Percentiles rank a stretch among this genome's conserved stretches.
These are phyloP conservation scores for Fraxinus angustifolia DNA, from an alignment of 305 asterid species.

Conservation along the genomic window DNA sequence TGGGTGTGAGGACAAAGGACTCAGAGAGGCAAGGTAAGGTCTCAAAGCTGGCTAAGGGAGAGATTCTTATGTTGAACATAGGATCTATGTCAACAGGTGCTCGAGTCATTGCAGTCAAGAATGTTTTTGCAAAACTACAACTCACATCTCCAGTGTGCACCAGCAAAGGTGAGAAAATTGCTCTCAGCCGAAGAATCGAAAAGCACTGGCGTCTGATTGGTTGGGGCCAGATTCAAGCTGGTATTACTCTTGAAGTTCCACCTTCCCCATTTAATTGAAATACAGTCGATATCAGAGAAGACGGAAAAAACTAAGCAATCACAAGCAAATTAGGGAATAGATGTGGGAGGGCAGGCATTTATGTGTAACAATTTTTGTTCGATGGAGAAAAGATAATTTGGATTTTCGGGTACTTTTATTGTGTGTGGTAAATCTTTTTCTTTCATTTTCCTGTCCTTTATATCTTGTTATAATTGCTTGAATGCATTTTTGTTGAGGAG, in stretches of 20 bases:
- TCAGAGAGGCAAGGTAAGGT: conserved; percentile 85
- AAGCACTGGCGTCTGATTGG: conserved; percentile 98
- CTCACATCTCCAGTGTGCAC: conserved; percentile 96
- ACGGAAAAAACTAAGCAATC: conserved; percentile 14
- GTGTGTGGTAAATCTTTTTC: conserved; percentile 23
- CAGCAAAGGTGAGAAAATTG: conserved; percentile 85
- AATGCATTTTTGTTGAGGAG: conserved; percentile 23
- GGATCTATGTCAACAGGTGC: conserved; percentile 99
- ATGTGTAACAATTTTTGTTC: conserved; percentile 58
- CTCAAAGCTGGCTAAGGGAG: conserved; percentile 76
- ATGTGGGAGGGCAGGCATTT: conserved; percentile 53
- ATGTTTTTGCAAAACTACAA: conserved; percentile 84
- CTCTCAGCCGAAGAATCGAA: conserved; percentile 85
- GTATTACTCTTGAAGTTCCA: conserved; percentile 82
- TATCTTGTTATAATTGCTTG: conserved; percentile 23
- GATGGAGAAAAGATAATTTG: conserved; percentile 46
- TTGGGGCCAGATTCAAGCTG: conserved; percentile 96
- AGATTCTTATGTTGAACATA: conserved; percentile 91
- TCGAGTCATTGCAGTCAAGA: conserved; percentile 83
- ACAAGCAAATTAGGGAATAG: conserved; percentile 25
- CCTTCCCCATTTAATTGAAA: conserved; percentile 64
- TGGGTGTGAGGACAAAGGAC: conserved; percentile 94
- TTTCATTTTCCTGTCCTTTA: conserved; percentile 22
- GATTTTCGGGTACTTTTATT: conserved; percentile 32
- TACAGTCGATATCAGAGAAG: conserved; percentile 17